Percentiles rank a stretch among this genome's conserved stretches.
phyloP scores from a whole-genome alignment of 805 yeast genomes.

The Groenewaldozyma tartarivorans region DNA sequence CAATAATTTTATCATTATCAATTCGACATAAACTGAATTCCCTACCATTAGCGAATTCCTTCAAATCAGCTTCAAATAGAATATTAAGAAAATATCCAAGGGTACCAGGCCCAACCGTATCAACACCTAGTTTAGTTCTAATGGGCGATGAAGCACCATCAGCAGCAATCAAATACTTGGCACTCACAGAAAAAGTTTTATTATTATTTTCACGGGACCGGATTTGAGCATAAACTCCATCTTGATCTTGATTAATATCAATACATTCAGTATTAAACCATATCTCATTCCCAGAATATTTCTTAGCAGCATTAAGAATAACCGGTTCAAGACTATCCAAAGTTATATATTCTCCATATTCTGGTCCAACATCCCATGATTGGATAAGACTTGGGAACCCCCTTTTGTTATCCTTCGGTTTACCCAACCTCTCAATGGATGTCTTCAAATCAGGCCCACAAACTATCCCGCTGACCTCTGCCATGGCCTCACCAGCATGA shows the following conservation, averaged over 20 bases:
- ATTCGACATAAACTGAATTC: no score
- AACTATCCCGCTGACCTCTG: no score
- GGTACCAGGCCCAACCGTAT: background rate
- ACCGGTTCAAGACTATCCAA: background rate
- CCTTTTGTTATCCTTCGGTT: no score
- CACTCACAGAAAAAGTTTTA: constrained; percentile 1
- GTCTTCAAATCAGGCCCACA: no score
- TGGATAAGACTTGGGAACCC: no score
- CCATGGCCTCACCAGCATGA: no score
- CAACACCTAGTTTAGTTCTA: background rate
- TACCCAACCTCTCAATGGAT: no score
- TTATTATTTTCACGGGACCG: background rate
- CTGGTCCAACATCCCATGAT: background rate
- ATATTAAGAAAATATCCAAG: no score
- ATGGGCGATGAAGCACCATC: background rate
- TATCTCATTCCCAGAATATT: background rate
- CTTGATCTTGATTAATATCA: background rate
- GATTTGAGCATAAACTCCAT: background rate
- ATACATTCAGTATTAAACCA: background rate
- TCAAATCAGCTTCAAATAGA: no score
- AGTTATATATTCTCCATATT: background rate
- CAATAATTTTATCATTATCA: no score
- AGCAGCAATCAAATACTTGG: background rate
- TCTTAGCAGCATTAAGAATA: background rate
- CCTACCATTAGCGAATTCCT: no score